Base-by-base conservation (phyloP, 2,329 filamentous ascomycete species). In the Emericellopsis atlantica region DNA sequence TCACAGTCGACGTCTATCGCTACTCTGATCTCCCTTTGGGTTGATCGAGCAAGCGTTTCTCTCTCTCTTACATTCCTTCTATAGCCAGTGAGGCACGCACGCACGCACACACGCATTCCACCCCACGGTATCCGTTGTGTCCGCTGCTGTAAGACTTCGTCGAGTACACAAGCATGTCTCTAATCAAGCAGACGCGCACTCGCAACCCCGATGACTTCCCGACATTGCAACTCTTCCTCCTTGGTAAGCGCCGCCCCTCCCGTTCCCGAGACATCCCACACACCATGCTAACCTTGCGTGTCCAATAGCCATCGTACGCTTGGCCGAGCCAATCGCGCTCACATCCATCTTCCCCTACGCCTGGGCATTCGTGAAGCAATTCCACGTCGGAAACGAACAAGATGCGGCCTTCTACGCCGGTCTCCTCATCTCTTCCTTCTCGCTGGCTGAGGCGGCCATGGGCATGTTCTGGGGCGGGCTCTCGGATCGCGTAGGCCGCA, bases 321-420 rank as follows among this genome's bases (percentile, higher is more conserved):
- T 95, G 49, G 85, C 88, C 40, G 89, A 95, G 61, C 89, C 89
- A 18, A 90, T 95, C 51, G 88, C 89, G 39, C 74, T 95, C 48
- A 95, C 88, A 2, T 92, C 85, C 54, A 92, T 95, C 60, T 93
- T 90, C 53, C 89, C 89, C 16, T 95, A 95, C 60, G 85, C 85
- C 45, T 93, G 84, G 83, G 74, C 82, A 45, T 78, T 90, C 50
- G 80, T 90, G 49, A 84, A 84, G 60, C 71, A 78, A 50, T 87
- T 87, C 60, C 55, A 84, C 33, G 71, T 89, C 50, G 84, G 81
- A 46, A 72, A 76, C 51, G 75, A 79, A 49, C 67, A 75, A 62
- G 76, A 89, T 76, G 84, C 85, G 45, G 93, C 80, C 32, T 90
- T 85, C 64, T 94, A 93, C 61, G 84, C 89, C 24, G 89, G 89